Evolutionary conservation across 2,329 filamentous ascomycete genomes (phyloP), one percentile per base, ranked within the genome.

Genomic region (Trichoderma simmonsii): DNA sequence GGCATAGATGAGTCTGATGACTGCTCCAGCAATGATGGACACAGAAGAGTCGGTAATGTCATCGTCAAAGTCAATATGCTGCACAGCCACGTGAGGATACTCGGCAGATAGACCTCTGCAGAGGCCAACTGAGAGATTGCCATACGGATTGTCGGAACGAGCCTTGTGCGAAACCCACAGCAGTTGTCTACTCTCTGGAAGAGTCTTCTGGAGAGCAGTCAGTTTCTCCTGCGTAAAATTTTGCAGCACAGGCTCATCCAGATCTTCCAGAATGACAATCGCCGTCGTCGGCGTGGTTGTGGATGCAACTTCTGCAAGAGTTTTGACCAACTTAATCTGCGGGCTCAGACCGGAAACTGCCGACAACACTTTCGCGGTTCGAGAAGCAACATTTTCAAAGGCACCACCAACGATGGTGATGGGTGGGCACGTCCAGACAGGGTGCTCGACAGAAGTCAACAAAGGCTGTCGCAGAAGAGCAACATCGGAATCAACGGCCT

Each of bases 401-500:
- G 18, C 21, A 15, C 54, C 54, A 28, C 54, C 54, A 18, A 57
- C 24, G 24, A 57, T 57, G 24, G 54, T 57, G 54, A 57, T 57
- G 54, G 54, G 24, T 57, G 54, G 54, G 24, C 54, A 57, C 4
- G 54, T 57, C 54, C 54, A 57, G 54, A 57, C 54, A 57, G 54
- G 54, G 24, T 57, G 24, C 11, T 57, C 12, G 54, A 26, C 54
- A 26, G 54, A 57, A 21, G 26, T 57, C 54, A 57, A 57, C 54
- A 63, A 24, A 2, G 67, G 57, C 11, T 74, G 11, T 43, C 64
- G 71, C 51, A 75, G 71, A 57, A 76, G 73, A 60, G 67, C 73
- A 6, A 77, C 72, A 66, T 75, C 67, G 60, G 71, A 64, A 36
- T 73, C 34, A 34, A 68, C 67, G 69, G 75, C 66, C 28, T 73